Evolutionary conservation across 2,329 filamentous ascomycete genomes (phyloP), one percentile per base, ranked within the genome.

Genomic region (Alternaria ethzedia): DNA sequence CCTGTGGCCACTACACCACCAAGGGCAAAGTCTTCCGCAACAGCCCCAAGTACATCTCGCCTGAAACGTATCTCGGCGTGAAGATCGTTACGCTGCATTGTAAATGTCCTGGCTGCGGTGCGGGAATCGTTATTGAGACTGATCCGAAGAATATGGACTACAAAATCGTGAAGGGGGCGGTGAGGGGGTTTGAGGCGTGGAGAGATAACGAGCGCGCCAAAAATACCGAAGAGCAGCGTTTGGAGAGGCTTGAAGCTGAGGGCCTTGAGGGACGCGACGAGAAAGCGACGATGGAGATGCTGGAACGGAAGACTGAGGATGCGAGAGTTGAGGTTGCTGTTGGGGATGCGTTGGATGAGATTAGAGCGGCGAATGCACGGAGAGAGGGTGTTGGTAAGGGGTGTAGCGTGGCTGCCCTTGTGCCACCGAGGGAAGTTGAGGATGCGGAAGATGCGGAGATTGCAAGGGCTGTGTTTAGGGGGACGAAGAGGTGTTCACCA

Each of bases 31-130:
- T 49, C 46, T 49, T 49, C 46, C 46, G 46, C 15, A 49, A 20
- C 6, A 49, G 23, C 21, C 6, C 17, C 0, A 30, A 50, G 15
- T 2, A 11, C n/a, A 15, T 50, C 10, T 13, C 25, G 0, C 26
- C n/a, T 0, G 6, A 50, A 2, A 20, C 1, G 0, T 21, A n/a
- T 3, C 26, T 21, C 1, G n/a, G 26, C 13, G 17, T 32, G 0
- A 51, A 10, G 17, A 32, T 6, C 0, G 2, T 21, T 0, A 30
- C 3, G 0, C 17, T 51, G 11, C 47, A 51, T 1, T 51, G 47
- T 1, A 51, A 32, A 2, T 51, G 47, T 2, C 26, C 47, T 21
- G 17, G 12, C 6, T 32, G 47, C 12, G 7, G 1, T 6, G 26
- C 11, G 2, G 3, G 2, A 30, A 32, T 32, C 4, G 2, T 32